Evolutionary conservation across 1,284 basidiomycete genomes (phyloP), one percentile per base, ranked within the genome.

Genomic region (Apiotrichum akiyoshidainum): DNA sequence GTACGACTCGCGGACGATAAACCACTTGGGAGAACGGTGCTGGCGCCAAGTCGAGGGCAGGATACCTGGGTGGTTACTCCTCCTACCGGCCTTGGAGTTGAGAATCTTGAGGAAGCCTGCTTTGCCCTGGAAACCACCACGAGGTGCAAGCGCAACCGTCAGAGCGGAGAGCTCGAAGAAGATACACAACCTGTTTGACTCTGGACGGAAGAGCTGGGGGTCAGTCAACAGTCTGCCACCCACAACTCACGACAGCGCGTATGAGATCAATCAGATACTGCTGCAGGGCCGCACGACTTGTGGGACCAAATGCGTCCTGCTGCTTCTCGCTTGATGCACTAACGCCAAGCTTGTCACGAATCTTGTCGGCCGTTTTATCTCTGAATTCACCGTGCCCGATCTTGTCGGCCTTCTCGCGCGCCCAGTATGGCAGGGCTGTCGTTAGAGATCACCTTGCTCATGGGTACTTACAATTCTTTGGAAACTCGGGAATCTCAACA

Each of bases 121-220:
- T 78, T 99, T 99, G 66, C 89, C 81, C 64, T 83, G 81, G 63
- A 80, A 79, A 3, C 94, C 93, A 9, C 92, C 91, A 7, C 87
- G 85, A 41, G 86, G 88, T 0, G 93, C 91, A 9, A 95, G 83
- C 8, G 86, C 79, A 55, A 98, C 85, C 2, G 89, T 94, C 33
- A 99, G 80, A 0, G 93, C 87, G 49, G 91, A 94, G 49, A 99
- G 84, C 76, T 99, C 96, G 56, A 99, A 84, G 78, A 99, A 99
- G n/a, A 87, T 87, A 60, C 90, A 88, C 0, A 99, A 79, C 26
- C 94, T 86, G 70, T 98, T 99, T 0, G 92, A 86, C 46, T 93
- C 87, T 1, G 95, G 91, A 68, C 93, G 90, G 79, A 98, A 98
- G 90, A 98, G 96, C 90, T 96, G 4, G 11, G 14, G 34, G 39